Evolutionary conservation across 768 basidiomycete species (phyloP).

Genomic region (Calocybe cyanea): DNA sequence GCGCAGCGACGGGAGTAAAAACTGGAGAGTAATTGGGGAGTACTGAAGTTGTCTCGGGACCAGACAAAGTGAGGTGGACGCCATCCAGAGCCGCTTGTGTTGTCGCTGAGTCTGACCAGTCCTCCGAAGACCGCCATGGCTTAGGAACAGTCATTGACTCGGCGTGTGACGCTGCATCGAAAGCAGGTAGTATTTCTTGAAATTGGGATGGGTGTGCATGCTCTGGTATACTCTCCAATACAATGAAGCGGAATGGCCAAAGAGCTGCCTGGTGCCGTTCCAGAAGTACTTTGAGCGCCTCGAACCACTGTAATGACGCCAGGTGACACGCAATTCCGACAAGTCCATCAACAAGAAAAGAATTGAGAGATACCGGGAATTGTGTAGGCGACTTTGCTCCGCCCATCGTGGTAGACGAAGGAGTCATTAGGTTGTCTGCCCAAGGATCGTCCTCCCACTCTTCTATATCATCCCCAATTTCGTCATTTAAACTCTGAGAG

Average conservation of each 20-base stretch:
- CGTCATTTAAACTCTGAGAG: constrained; percentile 27
- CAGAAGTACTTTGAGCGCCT: constrained; percentile 55
- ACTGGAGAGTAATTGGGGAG: constrained; percentile 6
- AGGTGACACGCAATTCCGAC: constrained; percentile 57
- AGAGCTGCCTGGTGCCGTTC: constrained; percentile 52
- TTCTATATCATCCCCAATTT: constrained; percentile 48
- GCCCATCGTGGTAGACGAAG: constrained; percentile 26
- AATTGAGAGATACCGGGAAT: constrained; percentile 49
- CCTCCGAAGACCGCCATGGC: constrained; percentile 49
- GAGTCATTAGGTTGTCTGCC: constrained; percentile 41
- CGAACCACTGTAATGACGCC: constrained; percentile 58
- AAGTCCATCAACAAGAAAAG: constrained; percentile 62
- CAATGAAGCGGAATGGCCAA: constrained; percentile 64
- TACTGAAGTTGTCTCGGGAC: not conserved
- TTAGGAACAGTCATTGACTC: constrained; percentile 33
- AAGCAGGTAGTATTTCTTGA: constrained; percentile 57
- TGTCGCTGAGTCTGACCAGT: constrained; percentile 54
- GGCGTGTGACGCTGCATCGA: constrained; percentile 43
- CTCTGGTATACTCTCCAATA: constrained; percentile 74
- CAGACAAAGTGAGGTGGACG: constrained; percentile 15
- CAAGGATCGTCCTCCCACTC: constrained; percentile 83
- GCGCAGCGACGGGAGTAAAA: constrained; percentile 35
- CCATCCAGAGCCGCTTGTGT: constrained; percentile 39
- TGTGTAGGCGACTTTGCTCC: constrained; percentile 26
- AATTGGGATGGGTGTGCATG: constrained; percentile 64